phyloP scores from a whole-genome alignment of 2,329 filamentous ascomycete species.

The Colletotrichum sp. region DNA sequence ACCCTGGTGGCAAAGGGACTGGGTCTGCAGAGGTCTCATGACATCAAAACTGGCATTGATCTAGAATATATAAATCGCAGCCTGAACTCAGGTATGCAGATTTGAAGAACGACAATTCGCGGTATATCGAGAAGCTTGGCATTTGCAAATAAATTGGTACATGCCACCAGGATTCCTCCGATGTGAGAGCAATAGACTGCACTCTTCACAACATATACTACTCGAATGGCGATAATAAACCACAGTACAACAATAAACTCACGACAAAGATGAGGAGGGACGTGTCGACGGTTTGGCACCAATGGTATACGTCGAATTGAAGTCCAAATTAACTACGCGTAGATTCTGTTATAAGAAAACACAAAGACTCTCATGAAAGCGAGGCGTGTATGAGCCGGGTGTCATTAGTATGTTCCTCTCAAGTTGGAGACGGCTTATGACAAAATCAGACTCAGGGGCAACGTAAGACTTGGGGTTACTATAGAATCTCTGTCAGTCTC shows the following conservation, averaged over 20 bases:
- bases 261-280: neutral
- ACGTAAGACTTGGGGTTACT: neutral
- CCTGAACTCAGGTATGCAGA: neutral
- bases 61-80: neutral
- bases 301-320: accelerated
- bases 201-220: neutral
- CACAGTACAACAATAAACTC: accelerated
- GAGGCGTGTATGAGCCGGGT: neutral
- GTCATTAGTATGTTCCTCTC: accelerated
- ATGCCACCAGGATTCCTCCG: neutral
- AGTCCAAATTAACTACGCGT: neutral
- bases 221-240: neutral
- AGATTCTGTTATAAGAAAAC: neutral
- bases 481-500: neutral
- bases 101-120: neutral
- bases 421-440: neutral
- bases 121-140: accelerated
- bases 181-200: neutral
- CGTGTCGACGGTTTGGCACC: accelerated
- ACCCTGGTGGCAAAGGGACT: neutral
- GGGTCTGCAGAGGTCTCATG: neutral
- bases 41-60: neutral
- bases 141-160: neutral
- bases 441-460: neutral
- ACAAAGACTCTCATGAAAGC: neutral